Base-by-base conservation (phyloP, 202 grass and related monocot species). In the Miscanthus sacchariflorus region DNA sequence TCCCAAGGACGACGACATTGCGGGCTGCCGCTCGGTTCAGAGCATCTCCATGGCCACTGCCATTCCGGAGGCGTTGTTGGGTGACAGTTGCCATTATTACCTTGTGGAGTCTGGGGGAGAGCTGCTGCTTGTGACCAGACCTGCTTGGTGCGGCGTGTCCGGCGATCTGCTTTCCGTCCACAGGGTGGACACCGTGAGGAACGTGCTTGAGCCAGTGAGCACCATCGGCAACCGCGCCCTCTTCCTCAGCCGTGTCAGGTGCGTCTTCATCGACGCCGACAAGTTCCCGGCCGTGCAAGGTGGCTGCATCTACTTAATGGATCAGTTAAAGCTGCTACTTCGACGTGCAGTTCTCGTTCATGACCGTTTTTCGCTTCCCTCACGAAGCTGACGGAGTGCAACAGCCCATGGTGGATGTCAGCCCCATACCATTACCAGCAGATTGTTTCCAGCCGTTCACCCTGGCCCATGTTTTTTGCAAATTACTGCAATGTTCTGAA, bases 271-370 rank as follows among this genome's bases (percentile, higher is more conserved):
- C 18, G 75, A 77, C 2, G 75, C 75, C 5, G n/a, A 3, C 75
- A 77, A 77, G 75, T 77, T 77, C 27, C 17, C 33, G 3, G 18
- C 15, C 9, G 10, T 77, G 1, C 3, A 77, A 36, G 28, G 75
- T 4, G 75, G 49, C 30, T 77, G 28, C 49, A 77, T 77, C 49
- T 58, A 77, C 49, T 77, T 77, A 7, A 18, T 77, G 35, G 49
- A 77, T 38, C 48, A 49, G 36, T 2, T 36, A 17, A 40, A 42
- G 40, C 15, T 7, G 14, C 73, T 30, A 76, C 12, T 9, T 15
- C 4, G 24, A 38, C 18, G 17, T 45, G 1, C 43, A 45, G 43
- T 45, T 18, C 56, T 36, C 49, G 36, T 19, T 77, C 49, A n/a
- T 77, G 17, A 58, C 48, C 75, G 56, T 9, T 30, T 9, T 77